These are phyloP conservation scores for Albifimbria verrucaria DNA, from an alignment of 2,329 filamentous ascomycete genomes.

Conservation along the genomic window DNA sequence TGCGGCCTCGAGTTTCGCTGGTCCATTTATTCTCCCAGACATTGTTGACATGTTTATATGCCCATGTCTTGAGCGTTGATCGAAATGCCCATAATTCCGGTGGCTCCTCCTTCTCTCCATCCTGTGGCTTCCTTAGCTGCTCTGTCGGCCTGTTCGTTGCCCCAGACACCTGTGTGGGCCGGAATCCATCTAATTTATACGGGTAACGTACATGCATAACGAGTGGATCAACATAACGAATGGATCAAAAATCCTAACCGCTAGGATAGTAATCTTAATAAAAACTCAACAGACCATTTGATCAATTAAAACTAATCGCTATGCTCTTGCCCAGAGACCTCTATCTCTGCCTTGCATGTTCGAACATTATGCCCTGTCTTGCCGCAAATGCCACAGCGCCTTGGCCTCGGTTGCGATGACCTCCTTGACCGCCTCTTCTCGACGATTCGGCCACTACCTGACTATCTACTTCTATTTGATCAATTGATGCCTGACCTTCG, in stretches of 20 bases:
- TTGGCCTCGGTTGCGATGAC: background rate
- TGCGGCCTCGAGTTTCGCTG: background rate
- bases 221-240: background rate
- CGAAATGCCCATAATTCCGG: background rate
- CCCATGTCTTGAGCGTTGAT: background rate
- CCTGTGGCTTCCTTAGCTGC: background rate
- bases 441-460: background rate
- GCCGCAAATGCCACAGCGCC: background rate
- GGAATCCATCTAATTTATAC: constrained; percentile 3
- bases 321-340: background rate
- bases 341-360: too few relatives aligned
- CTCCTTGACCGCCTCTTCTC: background rate
- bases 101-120: background rate
- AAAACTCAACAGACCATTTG: background rate
- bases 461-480: constrained; percentile 7
- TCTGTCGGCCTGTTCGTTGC: constrained; percentile 3
- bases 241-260: background rate
- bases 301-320: background rate
- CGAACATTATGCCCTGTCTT: background rate
- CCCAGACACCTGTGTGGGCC: constrained; percentile 1
- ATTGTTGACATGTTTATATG: background rate
- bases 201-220: background rate
- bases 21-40: background rate
- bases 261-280: too few relatives aligned
- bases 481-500: constrained; percentile 5